Evolutionary conservation across 1,284 basidiomycete genomes (phyloP), one percentile per base, ranked within the genome.

Genomic region (Pascua guehoae): DNA sequence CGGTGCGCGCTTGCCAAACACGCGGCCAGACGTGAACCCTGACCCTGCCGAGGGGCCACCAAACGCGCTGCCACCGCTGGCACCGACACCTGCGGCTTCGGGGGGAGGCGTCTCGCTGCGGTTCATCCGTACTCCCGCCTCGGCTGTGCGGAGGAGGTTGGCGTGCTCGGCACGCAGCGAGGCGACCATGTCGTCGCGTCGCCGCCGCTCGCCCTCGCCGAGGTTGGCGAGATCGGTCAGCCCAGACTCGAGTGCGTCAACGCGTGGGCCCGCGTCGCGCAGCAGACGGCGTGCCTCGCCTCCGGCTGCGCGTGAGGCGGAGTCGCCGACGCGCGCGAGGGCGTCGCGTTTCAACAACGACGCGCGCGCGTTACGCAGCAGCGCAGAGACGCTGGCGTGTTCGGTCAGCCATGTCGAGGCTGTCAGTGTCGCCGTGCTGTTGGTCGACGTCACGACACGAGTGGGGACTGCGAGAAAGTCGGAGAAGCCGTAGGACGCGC

Each of bases 331-430:
- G 61, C 88, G 84, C 5, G 87, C 83, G 54, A 93, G 83, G 0
- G 89, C 85, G 75, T 96, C 91, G 46, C 92, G 86, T 71, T 87
- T 87, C 76, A 91, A 87, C 70, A 95, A 82, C 62, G 89, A 85
- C 8, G 90, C 87, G 61, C 91, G 88, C 49, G 91, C 83, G 63
- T 86, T 84, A 42, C 91, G 86, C 48, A 91, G 81, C 46, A 85
- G 81, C n/a, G 82, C 79, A 69, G 88, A 86, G 11, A 93, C 76
- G 49, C 87, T 85, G 50, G 83, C 76, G 67, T 92, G 88, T 72
- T 93, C 91, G 61, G 91, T 86, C 17, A 94, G 81, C 91, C 91
- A 94, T 41, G 86, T 66, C 51, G 86, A 79, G 1, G 84, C 82
- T 0, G 88, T 88, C 78, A 88, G 89, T 82, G 81, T 37, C 73